Conservation (phyloP, 2,329 filamentous ascomycete species). For the Curvularia sp. region DNA sequence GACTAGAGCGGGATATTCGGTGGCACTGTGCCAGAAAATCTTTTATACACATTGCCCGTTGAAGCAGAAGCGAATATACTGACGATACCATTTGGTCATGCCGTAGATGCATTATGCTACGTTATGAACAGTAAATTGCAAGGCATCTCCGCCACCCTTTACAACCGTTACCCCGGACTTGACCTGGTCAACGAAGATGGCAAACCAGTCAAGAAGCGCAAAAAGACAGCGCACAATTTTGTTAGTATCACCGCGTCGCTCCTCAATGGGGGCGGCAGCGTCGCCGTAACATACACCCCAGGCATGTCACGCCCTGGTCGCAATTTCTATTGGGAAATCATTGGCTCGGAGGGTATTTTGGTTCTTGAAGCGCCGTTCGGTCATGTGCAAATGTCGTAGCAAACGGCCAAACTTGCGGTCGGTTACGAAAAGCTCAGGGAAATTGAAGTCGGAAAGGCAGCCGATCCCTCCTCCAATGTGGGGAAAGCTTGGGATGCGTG, state of each 20-base stretch:
- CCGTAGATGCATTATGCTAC: conserved; percentile 41
- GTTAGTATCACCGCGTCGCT: conserved; percentile 35
- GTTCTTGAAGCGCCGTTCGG: conserved; percentile 39
- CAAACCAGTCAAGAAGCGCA: conserved; percentile 25
- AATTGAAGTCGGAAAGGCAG: conserved; percentile 60
- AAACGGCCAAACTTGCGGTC: conserved; percentile 33
- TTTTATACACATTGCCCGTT: conserved; percentile 60
- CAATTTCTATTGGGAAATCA: conserved; percentile 50
- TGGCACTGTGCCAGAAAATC: conserved; percentile 17
- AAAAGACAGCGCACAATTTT: conserved; percentile 42
- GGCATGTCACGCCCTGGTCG: conserved; percentile 30
- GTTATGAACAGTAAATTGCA: conserved; percentile 40
- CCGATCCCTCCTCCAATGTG: conserved; percentile 60
- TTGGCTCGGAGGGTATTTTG: conserved; percentile 48
- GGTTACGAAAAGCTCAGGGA: conserved; percentile 48
- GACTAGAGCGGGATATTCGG: conserved; percentile 34
- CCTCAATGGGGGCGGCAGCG: conserved; percentile 33
- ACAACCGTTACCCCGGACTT: conserved; percentile 32
- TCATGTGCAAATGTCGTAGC: conserved; percentile 56
- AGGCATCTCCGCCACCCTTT: conserved; percentile 36
- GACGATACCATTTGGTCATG: conserved; percentile 52
- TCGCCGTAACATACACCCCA: conserved; percentile 34
- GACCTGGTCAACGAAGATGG: conserved; percentile 29
- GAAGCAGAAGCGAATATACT: conserved; percentile 55
- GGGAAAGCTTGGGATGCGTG: conserved; percentile 65